These are phyloP conservation scores for Xylariaceae sp. DNA, from an alignment of 2,329 filamentous ascomycete genomes.

Conservation along the genomic window DNA sequence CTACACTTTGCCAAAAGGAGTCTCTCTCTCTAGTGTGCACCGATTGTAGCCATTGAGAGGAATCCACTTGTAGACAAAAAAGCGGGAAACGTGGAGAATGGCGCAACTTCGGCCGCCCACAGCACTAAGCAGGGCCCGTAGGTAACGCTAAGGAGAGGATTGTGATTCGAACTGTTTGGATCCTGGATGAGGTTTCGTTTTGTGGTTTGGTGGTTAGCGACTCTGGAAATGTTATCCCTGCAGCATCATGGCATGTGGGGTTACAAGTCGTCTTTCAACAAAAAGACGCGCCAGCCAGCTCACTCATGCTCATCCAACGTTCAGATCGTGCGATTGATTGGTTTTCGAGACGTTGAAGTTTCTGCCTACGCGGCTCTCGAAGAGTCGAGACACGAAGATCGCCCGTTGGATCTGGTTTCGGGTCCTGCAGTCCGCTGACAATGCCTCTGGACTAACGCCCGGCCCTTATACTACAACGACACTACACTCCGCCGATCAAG, in stretches of 20 bases:
- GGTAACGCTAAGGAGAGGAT: background rate
- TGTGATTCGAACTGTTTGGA: background rate
- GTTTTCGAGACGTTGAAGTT: no score
- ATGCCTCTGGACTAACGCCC: background rate
- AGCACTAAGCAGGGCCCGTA: background rate
- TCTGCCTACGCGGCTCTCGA: background rate
- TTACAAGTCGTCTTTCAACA: background rate
- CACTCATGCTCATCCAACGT: background rate
- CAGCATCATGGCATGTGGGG: background rate
- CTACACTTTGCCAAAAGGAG: no score
- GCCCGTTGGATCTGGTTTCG: background rate
- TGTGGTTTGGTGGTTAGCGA: no score
- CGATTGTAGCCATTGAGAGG: no score
- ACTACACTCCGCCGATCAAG: no score
- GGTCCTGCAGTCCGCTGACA: slow-evolving; percentile 9
- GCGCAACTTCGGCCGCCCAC: slow-evolving; percentile 9
- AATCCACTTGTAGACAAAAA: background rate
- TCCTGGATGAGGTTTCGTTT: background rate
- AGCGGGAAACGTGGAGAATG: slow-evolving; percentile 8
- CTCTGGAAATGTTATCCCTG: background rate
- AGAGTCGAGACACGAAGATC: background rate
- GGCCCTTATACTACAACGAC: background rate
- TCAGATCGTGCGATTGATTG: no score
- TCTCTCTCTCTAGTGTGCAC: no score
- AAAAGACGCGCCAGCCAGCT: background rate